phyloP scores from a whole-genome alignment of 164 flowering plant species.

The Pachysandra terminalis region DNA sequence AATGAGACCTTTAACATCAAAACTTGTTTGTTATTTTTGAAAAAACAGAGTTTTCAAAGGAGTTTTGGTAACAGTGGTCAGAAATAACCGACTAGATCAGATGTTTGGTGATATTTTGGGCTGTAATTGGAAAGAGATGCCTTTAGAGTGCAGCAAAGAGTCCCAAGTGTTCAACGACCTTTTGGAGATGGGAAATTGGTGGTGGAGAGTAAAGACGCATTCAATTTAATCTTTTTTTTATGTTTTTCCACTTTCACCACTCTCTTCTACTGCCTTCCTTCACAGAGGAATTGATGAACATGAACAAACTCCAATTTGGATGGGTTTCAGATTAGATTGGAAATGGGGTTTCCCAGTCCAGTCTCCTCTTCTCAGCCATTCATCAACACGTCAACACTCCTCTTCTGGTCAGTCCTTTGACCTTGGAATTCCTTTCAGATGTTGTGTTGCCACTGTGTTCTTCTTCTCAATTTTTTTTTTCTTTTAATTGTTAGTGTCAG shows the following conservation, averaged over 20 bases:
- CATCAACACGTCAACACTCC: conserved; percentile 29
- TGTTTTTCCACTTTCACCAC: not conserved
- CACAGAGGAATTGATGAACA: not conserved
- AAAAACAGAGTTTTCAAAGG: no score
- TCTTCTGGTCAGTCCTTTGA: conserved; percentile 35
- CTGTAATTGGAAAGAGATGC: not conserved
- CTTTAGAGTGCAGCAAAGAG: not conserved
- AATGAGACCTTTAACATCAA: no score
- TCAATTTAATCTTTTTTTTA: conserved; percentile 1
- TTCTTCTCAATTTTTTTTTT: not conserved
- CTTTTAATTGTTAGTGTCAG: no score
- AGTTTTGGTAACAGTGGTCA: no score
- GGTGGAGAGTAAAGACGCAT: conserved; percentile 31
- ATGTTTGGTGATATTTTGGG: not conserved
- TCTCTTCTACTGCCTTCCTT: not conserved
- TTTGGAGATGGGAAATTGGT: conserved; percentile 38
- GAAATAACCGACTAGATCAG: not conserved
- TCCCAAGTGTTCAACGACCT: not conserved
- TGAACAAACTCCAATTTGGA: conserved; percentile 21
- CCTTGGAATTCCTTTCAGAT: not conserved
- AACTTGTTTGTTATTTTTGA: no score
- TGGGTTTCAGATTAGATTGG: conserved; percentile 44
- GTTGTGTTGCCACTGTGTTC: not conserved
- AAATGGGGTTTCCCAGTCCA: conserved; percentile 42
- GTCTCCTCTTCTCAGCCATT: conserved; percentile 29